Evolutionary conservation across 441 rosid genomes (phyloP), one percentile per base, ranked within the genome.

Genomic region (Geranium incanum): DNA sequence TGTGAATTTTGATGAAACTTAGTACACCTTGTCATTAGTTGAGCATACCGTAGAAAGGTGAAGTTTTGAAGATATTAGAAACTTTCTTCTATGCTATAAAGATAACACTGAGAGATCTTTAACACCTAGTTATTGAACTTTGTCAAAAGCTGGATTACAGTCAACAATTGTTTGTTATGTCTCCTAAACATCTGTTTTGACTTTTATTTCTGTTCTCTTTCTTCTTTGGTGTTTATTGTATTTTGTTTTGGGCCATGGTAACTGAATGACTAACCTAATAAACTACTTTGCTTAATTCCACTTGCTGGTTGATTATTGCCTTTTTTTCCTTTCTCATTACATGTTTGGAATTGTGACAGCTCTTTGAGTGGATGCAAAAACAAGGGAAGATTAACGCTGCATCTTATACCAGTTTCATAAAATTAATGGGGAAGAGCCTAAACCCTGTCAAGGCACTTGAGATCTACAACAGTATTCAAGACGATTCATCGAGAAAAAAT

Each of bases 361-460:
- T 93, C 33, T 91, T 88, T 87, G 84, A 88, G 57, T 93, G 95
- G 95, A 93, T 94, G 98, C 92, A 77, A 81, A 81, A 76, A 19
- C 84, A 86, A 77, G 87, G 85, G 68, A 87, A 88, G 82, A 79
- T 84, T 69, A 84, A 84, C 81, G 86, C 73, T 71, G 79, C 96
- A 55, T 85, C 90, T 71, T 93, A 87, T 76, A 86, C 88, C 79
- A 88, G 90, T 81, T 91, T 84, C 71, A 81, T 93, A 50, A 91
- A 87, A 83, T 82, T 84, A 72, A 77, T 83, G 38, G 97, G 98
- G 50, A 81, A 76, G 62, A 82, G 83, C 73, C 82, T 74, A 78
- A 87, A 79, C 66, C 88, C 93, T 62, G 41, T 81, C 18, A 88
- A 84, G 81, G 97, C 92, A 23, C 80, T 93, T 55, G 89, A 86